Evolutionary conservation across 2,329 filamentous ascomycete genomes (phyloP).

Genomic region (Epichloe scottii): DNA sequence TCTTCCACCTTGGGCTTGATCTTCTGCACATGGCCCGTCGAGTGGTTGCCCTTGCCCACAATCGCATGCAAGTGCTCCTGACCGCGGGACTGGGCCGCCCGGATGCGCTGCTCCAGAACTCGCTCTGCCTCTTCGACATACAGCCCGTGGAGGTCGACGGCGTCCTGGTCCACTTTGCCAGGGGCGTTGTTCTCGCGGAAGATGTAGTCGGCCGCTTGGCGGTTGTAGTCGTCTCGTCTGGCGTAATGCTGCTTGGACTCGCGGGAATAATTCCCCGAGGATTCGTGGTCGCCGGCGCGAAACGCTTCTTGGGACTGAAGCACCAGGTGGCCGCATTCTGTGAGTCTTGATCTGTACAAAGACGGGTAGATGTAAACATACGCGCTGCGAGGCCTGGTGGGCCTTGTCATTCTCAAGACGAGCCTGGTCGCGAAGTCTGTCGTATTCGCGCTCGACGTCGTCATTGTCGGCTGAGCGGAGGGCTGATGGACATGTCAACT

Average conservation of each 20-base stretch:
- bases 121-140: constrained; percentile 91
- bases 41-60: constrained; percentile 91
- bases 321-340: neutral
- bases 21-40: constrained; percentile 69
- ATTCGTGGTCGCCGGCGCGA: constrained; percentile 65
- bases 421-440: constrained; percentile 74
- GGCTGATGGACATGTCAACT: constrained; percentile 32
- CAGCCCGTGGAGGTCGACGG: constrained; percentile 88
- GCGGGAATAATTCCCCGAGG: constrained; percentile 72
- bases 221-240: constrained; percentile 80
- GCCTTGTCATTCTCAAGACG: constrained; percentile 70
- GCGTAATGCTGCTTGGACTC: constrained; percentile 75
- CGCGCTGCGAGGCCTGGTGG: constrained; percentile 61
- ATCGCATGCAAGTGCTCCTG: constrained; percentile 86
- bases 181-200: constrained; percentile 87
- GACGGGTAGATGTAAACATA: constrained; percentile 25
- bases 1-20: constrained; percentile 91
- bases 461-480: constrained; percentile 60
- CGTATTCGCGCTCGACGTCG: constrained; percentile 75
- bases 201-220: constrained; percentile 83
- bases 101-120: constrained; percentile 76
- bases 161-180: constrained; percentile 63
- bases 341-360: neutral
- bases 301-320: constrained; percentile 65
- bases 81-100: constrained; percentile 58